Conservation (phyloP, 2,329 filamentous ascomycete species). For the Hypoxylon sp. region DNA sequence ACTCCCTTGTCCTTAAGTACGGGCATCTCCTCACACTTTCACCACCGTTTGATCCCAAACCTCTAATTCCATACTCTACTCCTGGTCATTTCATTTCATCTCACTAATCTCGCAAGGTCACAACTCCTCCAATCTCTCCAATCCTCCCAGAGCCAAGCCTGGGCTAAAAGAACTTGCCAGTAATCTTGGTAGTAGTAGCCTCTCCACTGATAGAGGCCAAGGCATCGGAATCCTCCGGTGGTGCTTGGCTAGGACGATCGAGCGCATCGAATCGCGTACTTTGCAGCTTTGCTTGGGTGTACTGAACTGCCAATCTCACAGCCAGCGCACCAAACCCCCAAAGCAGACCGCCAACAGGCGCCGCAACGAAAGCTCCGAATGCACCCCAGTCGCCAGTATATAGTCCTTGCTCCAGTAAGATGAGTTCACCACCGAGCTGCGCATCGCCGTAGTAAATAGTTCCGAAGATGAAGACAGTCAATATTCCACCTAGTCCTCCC, state of each 20-base stretch:
- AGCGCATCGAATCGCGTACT: conserved; percentile 77
- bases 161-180: conserved; percentile 69
- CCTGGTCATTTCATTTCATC: background rate
- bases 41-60: background rate
- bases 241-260: conserved; percentile 65
- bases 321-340: conserved; percentile 77
- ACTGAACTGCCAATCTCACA: conserved; percentile 73
- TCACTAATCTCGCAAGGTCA: background rate
- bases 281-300: conserved; percentile 67
- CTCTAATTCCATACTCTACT: background rate
- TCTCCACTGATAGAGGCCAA: conserved; percentile 53
- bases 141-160: background rate
- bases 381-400: conserved; percentile 85
- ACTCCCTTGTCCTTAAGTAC: background rate
- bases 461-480: conserved; percentile 87
- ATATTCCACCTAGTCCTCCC: conserved; percentile 81
- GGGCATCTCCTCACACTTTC: background rate
- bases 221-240: conserved; percentile 46
- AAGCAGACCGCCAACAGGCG: conserved; percentile 80
- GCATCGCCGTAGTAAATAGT: conserved; percentile 82
- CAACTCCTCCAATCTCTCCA: background rate
- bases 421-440: conserved; percentile 73
- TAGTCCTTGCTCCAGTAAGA: conserved; percentile 80
- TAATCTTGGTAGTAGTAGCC: conserved; percentile 54
- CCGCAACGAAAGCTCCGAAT: conserved; percentile 86